A percentile compares a stretch with the other conserved stretches of the same genome.
phyloP scores from a whole-genome alignment of 176 grass and related monocot species.

The Eragrostis nindensis region DNA sequence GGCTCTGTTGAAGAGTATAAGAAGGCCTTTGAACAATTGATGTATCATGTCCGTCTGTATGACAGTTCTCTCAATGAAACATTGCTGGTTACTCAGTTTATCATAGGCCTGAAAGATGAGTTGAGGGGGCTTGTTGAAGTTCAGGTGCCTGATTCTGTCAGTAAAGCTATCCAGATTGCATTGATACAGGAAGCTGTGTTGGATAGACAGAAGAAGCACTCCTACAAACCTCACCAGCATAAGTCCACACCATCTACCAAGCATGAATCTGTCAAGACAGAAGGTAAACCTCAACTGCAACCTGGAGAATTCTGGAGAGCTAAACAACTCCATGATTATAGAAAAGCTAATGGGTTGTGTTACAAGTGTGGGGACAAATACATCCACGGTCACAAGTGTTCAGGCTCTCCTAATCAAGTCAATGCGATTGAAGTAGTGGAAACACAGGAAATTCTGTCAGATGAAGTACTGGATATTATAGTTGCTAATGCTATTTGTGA shows the following conservation, averaged over 20 bases:
- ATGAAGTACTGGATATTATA: background rate
- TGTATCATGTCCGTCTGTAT: background rate
- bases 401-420: accelerated
- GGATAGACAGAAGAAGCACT: background rate
- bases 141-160: background rate
- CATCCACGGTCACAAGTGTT: background rate
- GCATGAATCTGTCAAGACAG: too few species aligned
- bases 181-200: background rate
- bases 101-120: background rate
- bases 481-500: background rate
- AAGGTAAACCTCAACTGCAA: too few species aligned
- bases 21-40: background rate
- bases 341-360: background rate
- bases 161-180: background rate
- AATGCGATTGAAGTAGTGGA: background rate
- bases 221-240: background rate
- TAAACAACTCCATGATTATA: background rate
- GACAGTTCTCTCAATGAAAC: background rate
- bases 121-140: background rate
- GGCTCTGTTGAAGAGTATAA: background rate
- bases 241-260: too few species aligned
- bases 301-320: background rate
- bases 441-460: background rate
- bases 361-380: background rate
- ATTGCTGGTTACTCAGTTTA: background rate